Evolutionary conservation across 352 stramenopile genomes (phyloP).

Genomic region (Globisporangium camurandrum): DNA sequence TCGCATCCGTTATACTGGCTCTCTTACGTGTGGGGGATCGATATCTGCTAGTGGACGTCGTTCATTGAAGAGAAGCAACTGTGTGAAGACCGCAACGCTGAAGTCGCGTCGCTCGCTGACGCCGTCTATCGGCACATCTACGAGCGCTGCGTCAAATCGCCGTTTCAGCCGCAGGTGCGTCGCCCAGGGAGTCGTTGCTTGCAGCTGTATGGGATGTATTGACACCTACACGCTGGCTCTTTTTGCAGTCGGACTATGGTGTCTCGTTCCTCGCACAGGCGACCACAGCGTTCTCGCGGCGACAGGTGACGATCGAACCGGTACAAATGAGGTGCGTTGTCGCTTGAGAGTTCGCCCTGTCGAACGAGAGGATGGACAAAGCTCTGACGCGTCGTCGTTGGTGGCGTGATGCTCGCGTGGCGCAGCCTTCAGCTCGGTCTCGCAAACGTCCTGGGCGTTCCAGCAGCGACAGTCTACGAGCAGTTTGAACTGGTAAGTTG

Average conservation of each 20-base stretch:
- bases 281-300: slow-evolving; percentile 38
- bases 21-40: background rate
- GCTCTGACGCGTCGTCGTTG: background rate
- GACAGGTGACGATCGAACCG: slow-evolving; percentile 58
- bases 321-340: slow-evolving; percentile 72
- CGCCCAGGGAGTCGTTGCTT: too few relatives aligned
- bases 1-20: background rate
- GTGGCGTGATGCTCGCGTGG: background rate
- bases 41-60: slow-evolving; percentile 34
- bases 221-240: slow-evolving; percentile 2
- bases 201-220: background rate
- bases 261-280: slow-evolving; percentile 68
- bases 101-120: slow-evolving; percentile 65
- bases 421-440: slow-evolving; percentile 68
- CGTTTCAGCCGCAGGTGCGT: slow-evolving; percentile 62
- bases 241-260: slow-evolving; percentile 63
- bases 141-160: slow-evolving; percentile 66
- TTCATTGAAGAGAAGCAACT: slow-evolving; percentile 55
- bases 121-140: slow-evolving; percentile 76
- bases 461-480: slow-evolving; percentile 62
- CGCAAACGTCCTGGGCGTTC: slow-evolving; percentile 56
- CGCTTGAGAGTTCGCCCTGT: background rate
- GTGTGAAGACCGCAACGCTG: slow-evolving; percentile 45
- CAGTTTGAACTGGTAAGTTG: slow-evolving; percentile 63
- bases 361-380: background rate